These are phyloP conservation scores for Medicago ruthenica DNA, from an alignment of 306 rosid genomes.

Conservation along the genomic window DNA sequence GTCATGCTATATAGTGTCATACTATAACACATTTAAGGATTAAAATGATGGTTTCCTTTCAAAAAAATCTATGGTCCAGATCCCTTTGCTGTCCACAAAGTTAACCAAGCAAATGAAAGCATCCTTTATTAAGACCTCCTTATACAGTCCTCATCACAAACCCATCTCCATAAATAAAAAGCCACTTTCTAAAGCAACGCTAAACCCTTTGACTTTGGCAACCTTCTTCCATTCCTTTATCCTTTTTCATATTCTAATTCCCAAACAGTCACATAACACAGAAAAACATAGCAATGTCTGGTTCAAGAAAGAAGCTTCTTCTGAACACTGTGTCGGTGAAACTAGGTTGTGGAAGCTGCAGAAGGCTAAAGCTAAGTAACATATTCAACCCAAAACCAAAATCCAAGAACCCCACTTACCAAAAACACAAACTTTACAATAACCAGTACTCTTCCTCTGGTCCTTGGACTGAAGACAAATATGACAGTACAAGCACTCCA, in stretches of 20 bases:
- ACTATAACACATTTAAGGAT: not conserved
- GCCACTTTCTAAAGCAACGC: conserved; percentile 35
- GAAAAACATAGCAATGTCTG: conserved; percentile 56
- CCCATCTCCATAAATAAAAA: conserved; percentile 38
- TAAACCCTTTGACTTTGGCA: conserved; percentile 28
- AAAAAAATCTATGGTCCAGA: conserved; percentile 42
- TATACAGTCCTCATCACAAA: conserved; percentile 10
- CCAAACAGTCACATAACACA: not conserved
- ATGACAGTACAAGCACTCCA: conserved; percentile 37
- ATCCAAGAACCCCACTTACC: conserved; percentile 47
- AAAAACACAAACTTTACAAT: conserved; percentile 45
- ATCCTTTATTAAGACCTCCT: conserved; percentile 31
- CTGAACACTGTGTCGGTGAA: conserved; percentile 64
- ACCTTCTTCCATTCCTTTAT: conserved; percentile 28
- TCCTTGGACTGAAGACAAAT: conserved; percentile 45
- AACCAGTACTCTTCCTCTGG: conserved; percentile 24
- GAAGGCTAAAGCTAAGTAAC: conserved; percentile 55
- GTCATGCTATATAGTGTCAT: too few species aligned
- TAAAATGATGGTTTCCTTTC: not conserved
- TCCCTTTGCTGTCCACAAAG: conserved; percentile 38
- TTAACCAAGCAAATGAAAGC: conserved; percentile 33
- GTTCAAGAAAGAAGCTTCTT: conserved; percentile 58
- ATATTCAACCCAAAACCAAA: conserved; percentile 68
- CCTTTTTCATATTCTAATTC: conserved; percentile 17
- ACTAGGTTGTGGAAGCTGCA: conserved; percentile 79